Conservation (phyloP, 345 rosid genomes). For the Capsella bursapastoris region DNA sequence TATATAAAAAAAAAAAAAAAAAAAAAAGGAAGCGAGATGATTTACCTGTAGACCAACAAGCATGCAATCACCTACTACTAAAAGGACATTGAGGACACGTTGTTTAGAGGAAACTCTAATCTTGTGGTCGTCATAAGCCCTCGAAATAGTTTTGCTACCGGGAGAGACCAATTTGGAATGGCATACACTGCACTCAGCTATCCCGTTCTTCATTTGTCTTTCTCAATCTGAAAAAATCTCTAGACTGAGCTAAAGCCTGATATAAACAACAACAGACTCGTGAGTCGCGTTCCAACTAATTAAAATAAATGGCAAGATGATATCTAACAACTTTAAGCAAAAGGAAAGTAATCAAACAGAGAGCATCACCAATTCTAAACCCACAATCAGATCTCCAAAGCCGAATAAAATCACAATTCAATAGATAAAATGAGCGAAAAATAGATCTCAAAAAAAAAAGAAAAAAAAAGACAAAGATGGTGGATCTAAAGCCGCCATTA, state of each 20-base stretch:
- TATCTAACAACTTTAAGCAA: constrained; percentile 23
- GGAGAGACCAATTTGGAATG: constrained; percentile 60
- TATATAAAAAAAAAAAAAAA: too few species aligned
- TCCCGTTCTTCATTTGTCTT: constrained; percentile 65
- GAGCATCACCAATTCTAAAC: constrained; percentile 16
- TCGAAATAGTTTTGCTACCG: constrained; percentile 49
- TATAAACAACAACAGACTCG: constrained; percentile 23
- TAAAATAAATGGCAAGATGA: constrained; percentile 12
- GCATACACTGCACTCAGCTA: constrained; percentile 88
- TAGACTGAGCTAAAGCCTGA: constrained; percentile 38
- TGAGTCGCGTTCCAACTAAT: background rate
- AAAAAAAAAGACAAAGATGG: constrained; percentile 8
- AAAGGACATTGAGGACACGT: constrained; percentile 57
- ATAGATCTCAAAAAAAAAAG: constrained; percentile 16
- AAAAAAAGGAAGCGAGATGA: constrained; percentile 13
- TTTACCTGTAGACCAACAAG: constrained; percentile 67
- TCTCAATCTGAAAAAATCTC: background rate
- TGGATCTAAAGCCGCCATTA: constrained; percentile 32
- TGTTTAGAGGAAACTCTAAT: constrained; percentile 56
- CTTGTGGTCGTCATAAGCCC: constrained; percentile 65
- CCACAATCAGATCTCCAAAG: constrained; percentile 38
- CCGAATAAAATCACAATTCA: constrained; percentile 10
- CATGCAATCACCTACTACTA: constrained; percentile 77
- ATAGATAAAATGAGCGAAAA: constrained; percentile 6
- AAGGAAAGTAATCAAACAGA: background rate